A percentile compares a stretch with the other conserved stretches of the same genome.
These are phyloP conservation scores for Hemisphaericaspora xylofermentans DNA, from an alignment of 1,139 yeast species.

Conservation along the genomic window DNA sequence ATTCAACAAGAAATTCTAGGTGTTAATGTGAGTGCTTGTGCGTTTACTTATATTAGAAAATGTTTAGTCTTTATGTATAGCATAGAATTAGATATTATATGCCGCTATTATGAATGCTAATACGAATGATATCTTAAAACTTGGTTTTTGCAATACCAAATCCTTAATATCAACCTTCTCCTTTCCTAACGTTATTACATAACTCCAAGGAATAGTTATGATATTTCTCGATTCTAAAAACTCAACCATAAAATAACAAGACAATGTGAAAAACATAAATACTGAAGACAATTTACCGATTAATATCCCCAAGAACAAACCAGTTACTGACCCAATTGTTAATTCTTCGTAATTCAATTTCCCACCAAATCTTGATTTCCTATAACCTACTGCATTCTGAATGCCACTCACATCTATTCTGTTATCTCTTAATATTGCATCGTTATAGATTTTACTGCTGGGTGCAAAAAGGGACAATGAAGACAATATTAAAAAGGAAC, in stretches of 20 bases:
- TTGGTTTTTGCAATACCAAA: constrained; percentile 59
- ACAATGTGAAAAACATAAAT: constrained; percentile 52
- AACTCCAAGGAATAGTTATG: constrained; percentile 50
- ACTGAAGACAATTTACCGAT: constrained; percentile 66
- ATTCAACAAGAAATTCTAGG: background rate
- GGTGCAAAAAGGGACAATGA: constrained; percentile 7
- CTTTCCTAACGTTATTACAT: constrained; percentile 44
- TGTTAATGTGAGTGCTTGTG: too few species aligned
- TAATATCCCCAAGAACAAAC: constrained; percentile 60
- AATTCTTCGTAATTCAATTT: constrained; percentile 61
- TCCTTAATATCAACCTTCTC: constrained; percentile 49
- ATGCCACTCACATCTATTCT: constrained; percentile 3
- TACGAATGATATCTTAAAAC: constrained; percentile 62
- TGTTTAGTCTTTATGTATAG: background rate
- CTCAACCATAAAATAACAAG: constrained; percentile 53
- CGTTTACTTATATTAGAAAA: background rate
- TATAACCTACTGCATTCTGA: constrained; percentile 4
- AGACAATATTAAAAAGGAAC: constrained; percentile 10
- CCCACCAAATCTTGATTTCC: constrained; percentile 30
- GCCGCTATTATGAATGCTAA: constrained; percentile 66
- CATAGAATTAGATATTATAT: constrained; percentile 40
- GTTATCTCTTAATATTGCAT: constrained; percentile 7
- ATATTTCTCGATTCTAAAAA: constrained; percentile 61
- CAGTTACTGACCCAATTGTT: constrained; percentile 67
- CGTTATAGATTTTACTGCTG: constrained; percentile 12